Conservation (phyloP, 2,329 filamentous ascomycete species). For the Fusarium setosum region DNA sequence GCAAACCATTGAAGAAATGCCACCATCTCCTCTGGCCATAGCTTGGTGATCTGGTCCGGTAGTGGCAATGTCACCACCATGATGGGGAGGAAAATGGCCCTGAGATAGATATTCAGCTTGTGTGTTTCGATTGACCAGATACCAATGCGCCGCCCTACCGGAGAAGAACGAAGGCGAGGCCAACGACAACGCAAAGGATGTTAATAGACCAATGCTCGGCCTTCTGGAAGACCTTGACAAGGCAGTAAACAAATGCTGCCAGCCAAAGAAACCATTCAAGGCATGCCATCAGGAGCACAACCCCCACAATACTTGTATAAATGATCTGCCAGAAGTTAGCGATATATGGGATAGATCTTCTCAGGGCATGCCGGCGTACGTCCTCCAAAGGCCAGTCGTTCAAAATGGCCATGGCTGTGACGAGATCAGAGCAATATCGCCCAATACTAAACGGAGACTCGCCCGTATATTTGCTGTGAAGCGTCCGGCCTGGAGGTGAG, state of each 20-base stretch:
- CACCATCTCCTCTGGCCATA: constrained; percentile 79
- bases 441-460: neutral
- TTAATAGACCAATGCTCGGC: constrained; percentile 89
- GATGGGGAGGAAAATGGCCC: constrained; percentile 87
- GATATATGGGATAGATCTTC: neutral
- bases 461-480: neutral
- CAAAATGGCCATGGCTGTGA: constrained; percentile 54
- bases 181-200: constrained; percentile 80
- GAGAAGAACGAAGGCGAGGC: constrained; percentile 77
- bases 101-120: constrained; percentile 47
- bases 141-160: constrained; percentile 64
- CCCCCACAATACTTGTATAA: constrained; percentile 83
- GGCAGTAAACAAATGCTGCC: constrained; percentile 91
- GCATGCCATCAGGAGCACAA: constrained; percentile 84
- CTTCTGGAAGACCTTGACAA: constrained; percentile 88
- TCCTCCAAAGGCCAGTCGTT: constrained; percentile 63
- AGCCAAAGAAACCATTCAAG: constrained; percentile 97
- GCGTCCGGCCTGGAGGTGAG: neutral
- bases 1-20: constrained; percentile 89
- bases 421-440: neutral
- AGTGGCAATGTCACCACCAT: constrained; percentile 94
- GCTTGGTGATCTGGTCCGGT: constrained; percentile 75
- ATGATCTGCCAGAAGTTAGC: constrained; percentile 71
- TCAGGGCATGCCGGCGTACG: constrained; percentile 41
- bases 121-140: too few species aligned